Evolutionary conservation across 2,329 filamentous ascomycete genomes (phyloP).

Genomic region (Hypoxylon sp.): DNA sequence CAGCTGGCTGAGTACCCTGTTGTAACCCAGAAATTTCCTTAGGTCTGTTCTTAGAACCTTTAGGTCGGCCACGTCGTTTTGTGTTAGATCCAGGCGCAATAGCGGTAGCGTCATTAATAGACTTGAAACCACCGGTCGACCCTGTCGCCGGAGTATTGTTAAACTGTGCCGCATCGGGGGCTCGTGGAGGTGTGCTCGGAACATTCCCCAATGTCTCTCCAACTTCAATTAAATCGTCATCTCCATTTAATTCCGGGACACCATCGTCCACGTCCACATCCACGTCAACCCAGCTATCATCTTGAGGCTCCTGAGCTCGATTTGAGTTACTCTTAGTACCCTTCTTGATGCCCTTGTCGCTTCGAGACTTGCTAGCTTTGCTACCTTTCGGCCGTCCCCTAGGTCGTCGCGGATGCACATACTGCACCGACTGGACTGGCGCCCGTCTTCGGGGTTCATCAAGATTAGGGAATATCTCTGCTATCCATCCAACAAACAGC

Average conservation of each 20-base stretch:
- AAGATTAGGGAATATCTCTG: slow-evolving; percentile 72
- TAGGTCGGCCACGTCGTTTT: slow-evolving; percentile 65
- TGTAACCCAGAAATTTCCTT: slow-evolving; percentile 54
- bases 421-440: slow-evolving; percentile 40
- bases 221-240: slow-evolving; percentile 51
- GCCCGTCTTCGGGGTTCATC: slow-evolving; percentile 53
- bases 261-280: slow-evolving; percentile 63
- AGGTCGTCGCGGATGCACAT: slow-evolving; percentile 58
- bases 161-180: slow-evolving; percentile 37
- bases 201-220: slow-evolving; percentile 44
- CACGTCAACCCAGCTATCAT: slow-evolving; percentile 64
- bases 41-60: slow-evolving; percentile 67
- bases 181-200: slow-evolving; percentile 47
- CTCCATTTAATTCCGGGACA: slow-evolving; percentile 51
- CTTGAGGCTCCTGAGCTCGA: slow-evolving; percentile 49
- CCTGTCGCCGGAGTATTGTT: slow-evolving; percentile 47
- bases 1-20: slow-evolving; percentile 46
- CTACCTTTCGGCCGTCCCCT: slow-evolving; percentile 72
- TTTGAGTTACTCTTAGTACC: slow-evolving; percentile 49
- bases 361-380: slow-evolving; percentile 63
- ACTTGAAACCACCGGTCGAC: slow-evolving; percentile 52
- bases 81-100: slow-evolving; percentile 49
- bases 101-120: slow-evolving; percentile 49
- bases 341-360: slow-evolving; percentile 69
- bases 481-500: slow-evolving; percentile 73